Evolutionary conservation across 148 eudicot species (phyloP), one percentile per base, ranked within the genome.

Genomic region (Heliamphora exappendiculata): DNA sequence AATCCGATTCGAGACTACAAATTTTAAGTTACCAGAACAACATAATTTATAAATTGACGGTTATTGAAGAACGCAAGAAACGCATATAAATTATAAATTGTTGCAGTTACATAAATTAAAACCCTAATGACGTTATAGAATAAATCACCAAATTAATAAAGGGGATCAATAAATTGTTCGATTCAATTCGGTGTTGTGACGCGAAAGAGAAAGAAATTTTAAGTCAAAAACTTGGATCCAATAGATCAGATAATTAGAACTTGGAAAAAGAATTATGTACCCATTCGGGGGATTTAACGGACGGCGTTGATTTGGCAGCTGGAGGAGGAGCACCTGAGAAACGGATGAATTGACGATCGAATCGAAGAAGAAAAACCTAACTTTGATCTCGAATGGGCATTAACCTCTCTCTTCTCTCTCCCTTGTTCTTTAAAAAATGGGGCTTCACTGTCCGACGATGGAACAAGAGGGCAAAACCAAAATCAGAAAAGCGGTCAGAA

Each of bases 381-480:
- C 57, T 11, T 20, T 12, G 78, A 45, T 75, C 70, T 63, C 67
- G 51, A 44, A 54, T 17, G 22, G 6, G 29, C 12, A 10, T 9
- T 9, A 45, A 45, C 29, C 29, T 20, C 54, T 74, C 54, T 14
- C 33, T 47, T 45, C 13, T 1, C 33, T 29, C n/a, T 5, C 31
- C 20, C 42, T 29, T 17, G 77, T 16, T 73, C 76, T 53, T 72
- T 64, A 78, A 78, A n/a, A 78, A 60, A 71, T 73, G 55, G 55
- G 53, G 76, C 73, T 64, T 53, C 28, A 34, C 76, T 51, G 65
- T 64, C 62, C 62, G 65, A 73, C 14, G 11, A 73, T 51, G 44
- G 60, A 14, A 45, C 60, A 41, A 24, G 44, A 53, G 17, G n/a
- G 28, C 70, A n/a, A 66, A 66, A 37, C n/a, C 47, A 63, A 66